Evolutionary conservation across 2,329 filamentous ascomycete species (phyloP), one percentile per base, ranked within the genome.

Genomic region (Nigrospora osmanthi): DNA sequence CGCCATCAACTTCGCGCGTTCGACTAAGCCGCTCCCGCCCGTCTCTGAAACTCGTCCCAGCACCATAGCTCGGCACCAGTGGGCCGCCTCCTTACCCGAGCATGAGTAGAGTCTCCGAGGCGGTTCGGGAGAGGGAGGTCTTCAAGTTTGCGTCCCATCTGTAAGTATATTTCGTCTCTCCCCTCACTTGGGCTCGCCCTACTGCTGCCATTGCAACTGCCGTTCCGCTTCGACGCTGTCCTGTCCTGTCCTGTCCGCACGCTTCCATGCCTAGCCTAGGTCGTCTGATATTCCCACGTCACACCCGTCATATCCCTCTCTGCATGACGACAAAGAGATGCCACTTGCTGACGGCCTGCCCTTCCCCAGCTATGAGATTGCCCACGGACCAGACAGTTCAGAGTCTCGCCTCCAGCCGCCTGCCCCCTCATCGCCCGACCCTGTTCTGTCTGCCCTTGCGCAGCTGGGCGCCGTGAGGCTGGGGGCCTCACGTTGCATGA

Each of bases 391-490:
- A n/a, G 31, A 41, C 13, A 13, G 23, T 16, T 16, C 16, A 34
- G 39, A 41, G 11, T 6, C 31, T 34, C 31, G 16, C 11, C 23
- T 9, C 17, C 16, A 34, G 23, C 31, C 31, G 12, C 11, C 15
- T 11, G 16, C 39, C 13, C 32, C 15, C 14, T 16, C 40, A 13
- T 42, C 32, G 11, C 15, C 51, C n/a, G 69, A 73, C 43, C 51
- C 60, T 11, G 58, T 59, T 42, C 61, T 79, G 38, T 75, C 71
- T 2, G 67, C 70, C 6, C 67, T 76, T 42, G 72, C 73, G 16
- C 72, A 78, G 52, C 63, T 78, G 5, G 73, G 64, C 1, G 61
- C 67, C 6, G 57, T 68, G 43, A 65, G 68, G 13, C 58, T 76
- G 4, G 60, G 65, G n/a, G 63, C 61, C 5, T 56, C 61, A 16